These are phyloP conservation scores for Trametes maxima DNA, from an alignment of 768 basidiomycete species.

Conservation along the genomic window DNA sequence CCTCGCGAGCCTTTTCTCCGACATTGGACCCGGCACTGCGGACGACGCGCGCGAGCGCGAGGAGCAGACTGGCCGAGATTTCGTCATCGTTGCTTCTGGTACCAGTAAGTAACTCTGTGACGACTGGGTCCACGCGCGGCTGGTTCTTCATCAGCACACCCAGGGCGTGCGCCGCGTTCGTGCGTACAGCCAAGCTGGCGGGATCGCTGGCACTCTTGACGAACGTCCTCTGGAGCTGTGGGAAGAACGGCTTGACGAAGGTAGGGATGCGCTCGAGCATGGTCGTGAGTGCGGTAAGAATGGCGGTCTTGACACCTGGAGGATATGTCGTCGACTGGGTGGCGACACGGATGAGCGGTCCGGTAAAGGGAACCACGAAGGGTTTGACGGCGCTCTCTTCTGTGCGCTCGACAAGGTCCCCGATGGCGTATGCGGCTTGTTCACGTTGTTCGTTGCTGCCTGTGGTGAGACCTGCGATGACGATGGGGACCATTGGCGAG, in stretches of 20 bases:
- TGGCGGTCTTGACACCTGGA: conserved; percentile 90
- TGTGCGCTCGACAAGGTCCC: conserved; percentile 92
- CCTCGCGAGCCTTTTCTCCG: conserved; percentile 72
- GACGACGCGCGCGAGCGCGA: conserved; percentile 77
- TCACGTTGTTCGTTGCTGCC: conserved; percentile 96
- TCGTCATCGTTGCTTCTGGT: conserved; percentile 63
- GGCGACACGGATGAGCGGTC: conserved; percentile 93
- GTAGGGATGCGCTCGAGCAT: conserved; percentile 86
- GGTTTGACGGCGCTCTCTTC: conserved; percentile 88
- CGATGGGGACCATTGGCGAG: conserved; percentile 79
- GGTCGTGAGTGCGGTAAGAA: conserved; percentile 80
- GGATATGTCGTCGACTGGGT: conserved; percentile 89
- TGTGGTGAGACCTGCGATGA: conserved; percentile 90
- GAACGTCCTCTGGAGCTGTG: conserved; percentile 94
- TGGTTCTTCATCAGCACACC: conserved; percentile 91
- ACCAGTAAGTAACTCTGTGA: conserved; percentile 79
- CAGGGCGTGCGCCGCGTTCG: conserved; percentile 79
- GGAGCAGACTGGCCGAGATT: conserved; percentile 73
- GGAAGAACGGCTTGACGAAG: conserved; percentile 98
- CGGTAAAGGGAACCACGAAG: conserved; percentile 93
- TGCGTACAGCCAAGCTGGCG: conserved; percentile 76
- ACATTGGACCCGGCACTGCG: conserved; percentile 71
- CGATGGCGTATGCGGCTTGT: conserved; percentile 93
- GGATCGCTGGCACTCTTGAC: conserved; percentile 89
- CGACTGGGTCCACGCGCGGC: conserved; percentile 89